Percentiles rank a stretch among this genome's conserved stretches.
Evolutionary conservation across 768 basidiomycete species (phyloP).

Genomic region (Kwoniella bestiolae): DNA sequence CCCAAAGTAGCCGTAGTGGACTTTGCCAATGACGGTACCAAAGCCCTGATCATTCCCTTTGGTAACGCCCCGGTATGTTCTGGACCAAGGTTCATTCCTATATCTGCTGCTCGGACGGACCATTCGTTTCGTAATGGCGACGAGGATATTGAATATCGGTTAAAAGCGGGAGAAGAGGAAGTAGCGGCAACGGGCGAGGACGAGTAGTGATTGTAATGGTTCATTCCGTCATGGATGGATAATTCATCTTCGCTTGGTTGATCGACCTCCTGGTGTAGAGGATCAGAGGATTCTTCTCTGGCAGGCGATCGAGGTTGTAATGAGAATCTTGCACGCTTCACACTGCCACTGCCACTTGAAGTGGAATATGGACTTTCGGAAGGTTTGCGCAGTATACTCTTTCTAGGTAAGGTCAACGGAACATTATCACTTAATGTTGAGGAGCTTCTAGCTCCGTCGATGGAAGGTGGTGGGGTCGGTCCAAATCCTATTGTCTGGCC

Average conservation of each 20-base stretch:
- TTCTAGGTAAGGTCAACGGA: constrained; percentile 17
- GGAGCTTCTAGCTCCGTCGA: constrained; percentile 15
- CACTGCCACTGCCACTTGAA: constrained; percentile 16
- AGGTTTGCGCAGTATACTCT: constrained; percentile 23
- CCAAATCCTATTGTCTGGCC: neutral
- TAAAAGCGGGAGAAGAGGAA: constrained; percentile 15
- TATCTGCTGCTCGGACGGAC: constrained; percentile 39
- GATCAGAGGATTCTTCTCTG: constrained; percentile 18
- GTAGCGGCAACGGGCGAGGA: too few species aligned
- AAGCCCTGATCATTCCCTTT: constrained; percentile 26
- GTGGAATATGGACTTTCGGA: constrained; percentile 12
- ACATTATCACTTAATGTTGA: constrained; percentile 20
- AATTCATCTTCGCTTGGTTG: neutral
- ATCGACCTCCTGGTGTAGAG: constrained; percentile 12
- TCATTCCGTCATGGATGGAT: constrained; percentile 1
- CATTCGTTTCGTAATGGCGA: constrained; percentile 24
- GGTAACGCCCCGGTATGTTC: constrained; percentile 40
- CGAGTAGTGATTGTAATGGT: neutral
- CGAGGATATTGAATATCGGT: constrained; percentile 2
- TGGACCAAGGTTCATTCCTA: constrained; percentile 35
- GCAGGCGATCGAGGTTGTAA: constrained; percentile 29
- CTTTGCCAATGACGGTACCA: constrained; percentile 15
- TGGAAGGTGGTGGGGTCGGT: constrained; percentile 28
- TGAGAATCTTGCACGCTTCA: constrained; percentile 40
- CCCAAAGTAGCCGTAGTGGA: neutral